Percentiles rank a stretch among this genome's conserved stretches.
Conservation (phyloP, 495 filamentous ascomycete species). For the Aspergillus egyptiacus region DNA sequence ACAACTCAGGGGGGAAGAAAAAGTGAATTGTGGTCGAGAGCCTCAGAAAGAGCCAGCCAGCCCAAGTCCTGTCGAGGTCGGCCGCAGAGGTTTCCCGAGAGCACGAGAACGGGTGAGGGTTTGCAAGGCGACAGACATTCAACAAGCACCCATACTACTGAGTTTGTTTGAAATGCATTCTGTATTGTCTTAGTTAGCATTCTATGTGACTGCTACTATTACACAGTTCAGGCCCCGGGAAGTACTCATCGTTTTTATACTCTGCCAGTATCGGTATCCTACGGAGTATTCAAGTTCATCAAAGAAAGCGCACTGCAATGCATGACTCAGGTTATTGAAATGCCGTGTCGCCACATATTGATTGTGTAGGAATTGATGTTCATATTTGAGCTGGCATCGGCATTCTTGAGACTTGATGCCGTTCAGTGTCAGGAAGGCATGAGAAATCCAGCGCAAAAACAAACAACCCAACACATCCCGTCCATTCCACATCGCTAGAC, state of each 20-base stretch:
- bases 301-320: neutral
- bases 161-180: too few species aligned
- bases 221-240: too few species aligned
- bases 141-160: too few species aligned
- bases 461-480: constrained; percentile 13
- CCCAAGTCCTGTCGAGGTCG: too few species aligned
- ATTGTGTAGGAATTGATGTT: neutral
- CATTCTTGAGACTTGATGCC: constrained; percentile 13
- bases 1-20: too few species aligned
- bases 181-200: too few species aligned
- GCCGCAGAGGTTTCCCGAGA: too few species aligned
- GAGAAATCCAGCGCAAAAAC: constrained; percentile 17
- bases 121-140: too few species aligned
- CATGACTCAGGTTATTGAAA: neutral
- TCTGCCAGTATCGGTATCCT: neutral
- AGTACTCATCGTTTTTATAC: too few species aligned
- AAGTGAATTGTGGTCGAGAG: too few species aligned
- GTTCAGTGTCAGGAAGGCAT: constrained; percentile 11
- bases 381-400: constrained; percentile 3
- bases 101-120: too few species aligned
- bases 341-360: neutral
- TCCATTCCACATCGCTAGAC: constrained; percentile 16
- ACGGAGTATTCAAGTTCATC: neutral
- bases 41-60: neutral
- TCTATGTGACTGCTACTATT: too few species aligned